Base-by-base conservation (phyloP, 2,329 filamentous ascomycete species). In the Apiospora hydei region DNA sequence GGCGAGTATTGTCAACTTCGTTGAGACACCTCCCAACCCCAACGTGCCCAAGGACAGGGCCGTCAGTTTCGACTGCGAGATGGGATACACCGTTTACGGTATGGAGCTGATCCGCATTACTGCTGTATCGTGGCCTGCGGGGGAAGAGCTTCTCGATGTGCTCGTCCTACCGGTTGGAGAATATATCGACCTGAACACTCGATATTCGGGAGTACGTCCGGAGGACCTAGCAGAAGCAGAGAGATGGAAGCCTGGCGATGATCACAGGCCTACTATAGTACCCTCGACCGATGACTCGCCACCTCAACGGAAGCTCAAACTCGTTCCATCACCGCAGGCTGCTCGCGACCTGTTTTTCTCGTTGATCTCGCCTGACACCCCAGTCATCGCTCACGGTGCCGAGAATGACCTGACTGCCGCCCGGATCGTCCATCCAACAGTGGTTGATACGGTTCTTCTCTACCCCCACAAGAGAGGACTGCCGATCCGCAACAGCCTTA, bases 21-120 rank as follows among this genome's bases (percentile, higher is more conserved):
- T 90, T 71, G 83, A 89, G 73, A 98, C 96, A 0, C 95, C 95
- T 0, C 82, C 86, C 16, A 95, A 94, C 75, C 80, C 84, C 1
- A 77, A 83, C 2, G 85, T 84, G 1, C 83, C 85, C 0, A 77
- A 81, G 1, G 84, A 88, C 70, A 88, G 89, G 47, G 94, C 93
- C 2, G 90, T 98, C 14, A 93, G 91, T 75, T 96, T 99, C 77
- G 96, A 99, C 81, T 98, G 96, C 78, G 96, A 99, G 80, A 99
- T 99, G 96, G 94, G 94, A 5, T 98, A 97, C 79, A 99, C 97
- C 0, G 93, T 94, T 0, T 83, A 92, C 69, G 96, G 97, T 0
- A 85, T 98, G 75, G 96, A 99, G 81, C 88, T 99, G 24, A 92
- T 98, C 71, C 94, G 96, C 11, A 83, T 99, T 3, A 98, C 96